These are phyloP conservation scores for Termitomyces sp. DNA, from an alignment of 768 basidiomycete genomes.

Conservation along the genomic window DNA sequence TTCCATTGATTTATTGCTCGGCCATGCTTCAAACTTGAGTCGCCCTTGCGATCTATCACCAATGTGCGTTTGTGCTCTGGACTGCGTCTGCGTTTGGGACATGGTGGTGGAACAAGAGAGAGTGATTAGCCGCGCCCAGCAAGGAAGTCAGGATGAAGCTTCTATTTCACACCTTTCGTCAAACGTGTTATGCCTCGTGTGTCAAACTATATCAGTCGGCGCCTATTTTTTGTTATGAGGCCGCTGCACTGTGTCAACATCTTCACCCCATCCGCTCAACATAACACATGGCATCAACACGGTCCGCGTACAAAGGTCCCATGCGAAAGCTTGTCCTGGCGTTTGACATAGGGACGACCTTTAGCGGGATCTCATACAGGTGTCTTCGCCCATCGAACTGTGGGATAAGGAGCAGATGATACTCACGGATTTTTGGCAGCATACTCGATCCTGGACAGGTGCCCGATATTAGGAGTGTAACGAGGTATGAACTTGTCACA, in stretches of 20 bases:
- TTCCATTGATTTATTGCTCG: neutral
- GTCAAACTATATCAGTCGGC: conserved; percentile 3
- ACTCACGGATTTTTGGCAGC: neutral
- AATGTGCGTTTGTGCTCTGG: neutral
- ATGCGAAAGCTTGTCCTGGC: conserved; percentile 39
- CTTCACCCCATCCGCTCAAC: neutral
- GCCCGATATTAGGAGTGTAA: neutral
- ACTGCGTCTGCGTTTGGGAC: conserved; percentile 4
- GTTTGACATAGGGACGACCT: conserved; percentile 50
- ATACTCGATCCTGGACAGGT: conserved; percentile 1
- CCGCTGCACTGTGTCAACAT: neutral
- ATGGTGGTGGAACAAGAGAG: neutral
- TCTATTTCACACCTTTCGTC: conserved; percentile 6
- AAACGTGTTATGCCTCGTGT: conserved; percentile 8
- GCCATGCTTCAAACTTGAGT: conserved; percentile 1
- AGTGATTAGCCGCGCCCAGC: neutral
- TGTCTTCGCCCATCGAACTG: neutral
- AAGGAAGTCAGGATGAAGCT: neutral
- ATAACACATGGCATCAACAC: conserved; percentile 8
- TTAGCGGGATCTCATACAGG: conserved; percentile 7
- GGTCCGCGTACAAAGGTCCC: conserved; percentile 33
- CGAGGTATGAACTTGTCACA: neutral
- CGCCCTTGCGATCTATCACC: neutral
- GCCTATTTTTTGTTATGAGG: neutral
- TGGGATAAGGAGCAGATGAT: neutral